phyloP scores from a whole-genome alignment of 2,329 filamentous ascomycete species.

The Neocucurbitaria cava region DNA sequence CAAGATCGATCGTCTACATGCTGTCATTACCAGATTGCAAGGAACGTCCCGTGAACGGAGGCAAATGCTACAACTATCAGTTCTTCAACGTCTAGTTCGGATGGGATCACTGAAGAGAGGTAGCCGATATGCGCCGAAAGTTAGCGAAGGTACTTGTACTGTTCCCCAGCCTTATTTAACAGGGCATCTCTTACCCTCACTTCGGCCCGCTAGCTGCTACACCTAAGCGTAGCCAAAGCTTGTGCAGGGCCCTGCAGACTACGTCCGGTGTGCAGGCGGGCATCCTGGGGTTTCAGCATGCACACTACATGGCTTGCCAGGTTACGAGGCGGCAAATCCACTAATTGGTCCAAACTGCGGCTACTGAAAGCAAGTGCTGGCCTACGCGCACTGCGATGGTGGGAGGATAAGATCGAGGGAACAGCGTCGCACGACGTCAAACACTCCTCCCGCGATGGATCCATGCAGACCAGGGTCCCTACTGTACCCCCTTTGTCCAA shows the following conservation, averaged over 20 bases:
- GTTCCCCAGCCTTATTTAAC: conserved; percentile 24
- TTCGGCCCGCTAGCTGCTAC: conserved; percentile 31
- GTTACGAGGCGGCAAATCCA: conserved; percentile 14
- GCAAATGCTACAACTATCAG: not conserved
- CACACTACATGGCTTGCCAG: conserved; percentile 34
- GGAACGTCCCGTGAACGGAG: not conserved
- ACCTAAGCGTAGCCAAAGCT: conserved; percentile 39
- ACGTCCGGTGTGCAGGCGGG: conserved; percentile 39
- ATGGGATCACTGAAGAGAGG: conserved; percentile 2
- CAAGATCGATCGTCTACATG: not conserved
- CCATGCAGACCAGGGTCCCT: conserved; percentile 22
- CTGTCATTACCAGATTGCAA: conserved; percentile 1
- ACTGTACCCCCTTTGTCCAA: conserved; percentile 20
- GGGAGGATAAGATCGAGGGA: conserved; percentile 42
- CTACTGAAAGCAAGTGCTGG: conserved; percentile 26
- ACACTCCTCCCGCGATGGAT: conserved; percentile 36
- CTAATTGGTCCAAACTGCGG: conserved; percentile 32
- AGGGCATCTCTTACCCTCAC: conserved; percentile 21
- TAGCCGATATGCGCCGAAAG: conserved; percentile 13
- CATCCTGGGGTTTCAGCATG: conserved; percentile 32
- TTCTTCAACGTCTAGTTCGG: not conserved
- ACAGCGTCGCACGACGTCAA: conserved; percentile 44
- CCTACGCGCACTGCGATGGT: conserved; percentile 29
- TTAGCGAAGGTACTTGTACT: conserved; percentile 22
- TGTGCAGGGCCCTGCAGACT: conserved; percentile 39